Evolutionary conservation across 768 basidiomycete species (phyloP).

Genomic region (Lactarius deliciosus): DNA sequence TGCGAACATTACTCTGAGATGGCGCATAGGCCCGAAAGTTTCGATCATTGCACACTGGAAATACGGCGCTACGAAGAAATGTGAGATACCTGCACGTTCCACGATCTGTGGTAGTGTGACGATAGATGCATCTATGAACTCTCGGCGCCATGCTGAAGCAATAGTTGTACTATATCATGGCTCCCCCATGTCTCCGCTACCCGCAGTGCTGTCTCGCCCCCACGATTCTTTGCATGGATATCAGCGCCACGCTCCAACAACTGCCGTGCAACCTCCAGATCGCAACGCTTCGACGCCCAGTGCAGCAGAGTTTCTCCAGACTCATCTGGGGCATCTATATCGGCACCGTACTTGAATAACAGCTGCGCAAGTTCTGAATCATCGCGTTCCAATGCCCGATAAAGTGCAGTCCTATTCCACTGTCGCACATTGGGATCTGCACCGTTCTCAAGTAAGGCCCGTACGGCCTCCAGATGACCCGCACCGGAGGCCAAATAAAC

Average conservation of each 20-base stretch:
- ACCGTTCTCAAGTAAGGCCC: neutral
- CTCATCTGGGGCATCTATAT: neutral
- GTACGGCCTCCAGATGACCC: no score
- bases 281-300: neutral
- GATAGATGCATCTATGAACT: neutral
- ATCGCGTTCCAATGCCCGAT: neutral
- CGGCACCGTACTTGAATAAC: neutral
- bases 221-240: neutral
- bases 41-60: neutral
- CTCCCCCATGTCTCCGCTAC: neutral
- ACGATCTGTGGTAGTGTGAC: neutral
- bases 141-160: neutral
- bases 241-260: neutral
- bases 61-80: neutral
- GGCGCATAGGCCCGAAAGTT: constrained; percentile 31
- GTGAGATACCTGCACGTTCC: neutral
- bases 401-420: neutral
- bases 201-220: neutral
- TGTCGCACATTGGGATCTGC: neutral
- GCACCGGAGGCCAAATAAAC: no score
- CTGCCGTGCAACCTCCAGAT: neutral
- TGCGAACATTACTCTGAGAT: neutral
- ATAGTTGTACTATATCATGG: neutral
- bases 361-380: neutral
- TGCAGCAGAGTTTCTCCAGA: neutral